Evolutionary conservation across 1,284 basidiomycete species (phyloP).

Genomic region (Lignosus rhinocerotis): DNA sequence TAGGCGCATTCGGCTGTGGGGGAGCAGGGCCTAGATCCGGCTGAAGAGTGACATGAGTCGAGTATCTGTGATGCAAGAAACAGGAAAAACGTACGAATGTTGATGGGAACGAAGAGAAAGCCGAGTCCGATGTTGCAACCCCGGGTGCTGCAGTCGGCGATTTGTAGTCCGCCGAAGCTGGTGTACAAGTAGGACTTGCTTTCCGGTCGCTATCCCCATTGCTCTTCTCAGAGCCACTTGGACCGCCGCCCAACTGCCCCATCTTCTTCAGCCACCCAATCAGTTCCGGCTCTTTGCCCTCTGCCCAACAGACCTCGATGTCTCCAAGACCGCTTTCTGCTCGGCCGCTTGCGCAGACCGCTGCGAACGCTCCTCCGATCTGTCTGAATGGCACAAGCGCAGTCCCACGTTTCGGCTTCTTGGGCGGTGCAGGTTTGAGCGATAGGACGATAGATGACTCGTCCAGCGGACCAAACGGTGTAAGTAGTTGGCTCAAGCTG

Average conservation of each 20-base stretch:
- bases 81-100: conserved; percentile 48
- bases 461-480: conserved; percentile 63
- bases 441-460: conserved; percentile 63
- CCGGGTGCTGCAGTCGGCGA: not conserved
- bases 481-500: conserved; percentile 52
- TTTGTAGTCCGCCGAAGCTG: not conserved
- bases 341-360: conserved; percentile 60
- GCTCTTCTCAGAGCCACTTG: not conserved
- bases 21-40: conserved; percentile 28
- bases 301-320: conserved; percentile 52
- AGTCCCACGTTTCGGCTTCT: conserved; percentile 64
- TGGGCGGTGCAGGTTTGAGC: conserved; percentile 50
- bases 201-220: not conserved
- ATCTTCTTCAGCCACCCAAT: conserved; percentile 74
- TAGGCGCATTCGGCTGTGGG: conserved; percentile 27
- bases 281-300: conserved; percentile 71
- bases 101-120: conserved; percentile 48
- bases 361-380: conserved; percentile 72
- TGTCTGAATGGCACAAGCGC: conserved; percentile 75
- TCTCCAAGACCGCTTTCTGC: conserved; percentile 43
- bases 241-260: conserved; percentile 51
- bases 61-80: not conserved
- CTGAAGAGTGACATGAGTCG: conserved; percentile 23
- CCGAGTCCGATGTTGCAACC: conserved; percentile 3
- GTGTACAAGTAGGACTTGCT: not conserved